A percentile compares a stretch with the other conserved stretches of the same genome.
Conservation (phyloP, 116 monocot species). For the Trichopus zeylanicus region DNA sequence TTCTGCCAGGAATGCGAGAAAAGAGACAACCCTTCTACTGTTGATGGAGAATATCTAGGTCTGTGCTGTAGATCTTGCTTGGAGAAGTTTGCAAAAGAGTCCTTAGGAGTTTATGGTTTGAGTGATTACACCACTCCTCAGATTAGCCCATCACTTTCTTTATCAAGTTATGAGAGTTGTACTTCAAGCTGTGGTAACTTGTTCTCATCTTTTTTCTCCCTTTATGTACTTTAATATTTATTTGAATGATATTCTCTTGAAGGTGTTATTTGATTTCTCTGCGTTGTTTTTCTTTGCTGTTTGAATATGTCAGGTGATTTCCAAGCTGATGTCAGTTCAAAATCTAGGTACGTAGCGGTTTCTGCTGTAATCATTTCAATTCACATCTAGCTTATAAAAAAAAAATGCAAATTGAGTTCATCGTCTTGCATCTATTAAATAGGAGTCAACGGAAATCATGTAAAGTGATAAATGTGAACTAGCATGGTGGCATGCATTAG, state of each 20-base stretch:
- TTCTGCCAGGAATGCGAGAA: neutral
- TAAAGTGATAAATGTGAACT: too few relatives aligned
- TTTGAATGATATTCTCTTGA: neutral
- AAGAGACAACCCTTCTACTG: neutral
- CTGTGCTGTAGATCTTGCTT: neutral
- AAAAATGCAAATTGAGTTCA: too few relatives aligned
- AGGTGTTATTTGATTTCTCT: neutral
- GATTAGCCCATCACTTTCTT: slow-evolving; percentile 7
- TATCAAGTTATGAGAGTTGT: slow-evolving; percentile 19
- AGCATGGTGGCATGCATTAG: too few relatives aligned
- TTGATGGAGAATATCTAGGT: neutral
- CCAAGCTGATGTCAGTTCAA: slow-evolving; percentile 5
- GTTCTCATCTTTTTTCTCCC: neutral
- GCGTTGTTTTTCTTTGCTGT: neutral
- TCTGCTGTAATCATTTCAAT: neutral
- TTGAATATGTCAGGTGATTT: slow-evolving; percentile 16
- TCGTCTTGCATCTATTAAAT: too few relatives aligned
- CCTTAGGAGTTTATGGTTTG: neutral
- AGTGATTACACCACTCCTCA: neutral
- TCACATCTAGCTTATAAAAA: too few relatives aligned
- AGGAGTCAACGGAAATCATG: too few relatives aligned
- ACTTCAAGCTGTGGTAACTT: slow-evolving; percentile 19
- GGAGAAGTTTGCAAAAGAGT: slow-evolving; percentile 2
- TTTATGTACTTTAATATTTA: neutral
- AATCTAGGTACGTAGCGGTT: slow-evolving; percentile 14